Conservation (phyloP, 1,139 yeast genomes). For the Magnusiomyces tetraspermus region DNA sequence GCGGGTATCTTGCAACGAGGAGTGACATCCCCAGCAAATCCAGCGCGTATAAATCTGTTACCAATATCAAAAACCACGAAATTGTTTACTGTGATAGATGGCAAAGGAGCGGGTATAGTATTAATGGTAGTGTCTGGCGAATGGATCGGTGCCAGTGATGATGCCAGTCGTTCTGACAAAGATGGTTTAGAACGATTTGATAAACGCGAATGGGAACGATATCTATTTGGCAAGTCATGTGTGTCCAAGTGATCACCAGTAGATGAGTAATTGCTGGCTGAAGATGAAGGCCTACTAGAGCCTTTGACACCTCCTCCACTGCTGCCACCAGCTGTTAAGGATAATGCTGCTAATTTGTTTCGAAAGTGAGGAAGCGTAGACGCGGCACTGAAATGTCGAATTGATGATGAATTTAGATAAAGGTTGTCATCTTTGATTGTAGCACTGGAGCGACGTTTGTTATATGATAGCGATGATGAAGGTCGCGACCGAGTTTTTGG, state of each 20-base stretch:
- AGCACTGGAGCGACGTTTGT: neutral
- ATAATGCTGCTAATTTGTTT: slow-evolving; percentile 12
- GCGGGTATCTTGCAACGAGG: slow-evolving; percentile 13
- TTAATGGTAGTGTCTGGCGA: neutral
- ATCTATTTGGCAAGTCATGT: neutral
- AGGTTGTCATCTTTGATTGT: neutral
- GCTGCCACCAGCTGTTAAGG: slow-evolving; percentile 8
- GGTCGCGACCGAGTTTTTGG: neutral
- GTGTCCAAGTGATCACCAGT: neutral
- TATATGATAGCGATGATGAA: neutral
- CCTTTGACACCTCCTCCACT: neutral
- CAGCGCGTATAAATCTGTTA: slow-evolving; percentile 13
- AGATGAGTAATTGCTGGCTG: neutral
- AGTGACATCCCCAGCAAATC: slow-evolving; percentile 12
- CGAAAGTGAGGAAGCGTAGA: slow-evolving; percentile 11
- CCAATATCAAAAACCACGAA: slow-evolving; percentile 14
- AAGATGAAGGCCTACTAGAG: neutral
- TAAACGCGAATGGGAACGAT: neutral
- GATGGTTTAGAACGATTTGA: neutral
- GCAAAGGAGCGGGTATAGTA: neutral
- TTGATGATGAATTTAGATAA: neutral
- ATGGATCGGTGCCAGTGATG: neutral
- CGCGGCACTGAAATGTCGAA: slow-evolving; percentile 1
- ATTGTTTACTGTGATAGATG: slow-evolving; percentile 7
- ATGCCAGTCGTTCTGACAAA: neutral